Evolutionary conservation across 2,329 filamentous ascomycete genomes (phyloP).

Genomic region (Paramyrothecium roridum): DNA sequence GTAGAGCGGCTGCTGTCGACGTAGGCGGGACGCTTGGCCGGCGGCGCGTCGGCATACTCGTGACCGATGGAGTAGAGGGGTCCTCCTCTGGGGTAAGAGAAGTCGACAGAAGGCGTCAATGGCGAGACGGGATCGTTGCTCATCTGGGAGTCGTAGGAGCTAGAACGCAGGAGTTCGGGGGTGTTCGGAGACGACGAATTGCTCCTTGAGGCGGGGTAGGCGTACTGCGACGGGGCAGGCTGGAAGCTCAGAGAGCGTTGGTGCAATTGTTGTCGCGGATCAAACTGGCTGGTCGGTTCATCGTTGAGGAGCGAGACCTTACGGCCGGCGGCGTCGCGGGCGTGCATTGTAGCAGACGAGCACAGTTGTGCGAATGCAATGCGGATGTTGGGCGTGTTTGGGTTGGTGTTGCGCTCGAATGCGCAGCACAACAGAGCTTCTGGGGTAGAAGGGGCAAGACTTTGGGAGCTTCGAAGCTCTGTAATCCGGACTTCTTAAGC

Average conservation of each 20-base stretch:
- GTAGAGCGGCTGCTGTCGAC: slow-evolving; percentile 41
- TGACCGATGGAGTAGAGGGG: slow-evolving; percentile 35
- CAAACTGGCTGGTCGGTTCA: slow-evolving; percentile 25
- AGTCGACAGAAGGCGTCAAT: slow-evolving; percentile 48
- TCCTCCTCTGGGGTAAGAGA: slow-evolving; percentile 34
- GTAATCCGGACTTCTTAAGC: no score
- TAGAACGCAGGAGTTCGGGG: slow-evolving; percentile 56
- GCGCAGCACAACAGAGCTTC: no score
- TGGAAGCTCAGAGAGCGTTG: slow-evolving; percentile 23
- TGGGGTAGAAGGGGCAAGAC: no score
- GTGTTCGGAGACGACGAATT: slow-evolving; percentile 47
- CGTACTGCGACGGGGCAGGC: slow-evolving; percentile 24
- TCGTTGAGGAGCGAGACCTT: slow-evolving; percentile 60
- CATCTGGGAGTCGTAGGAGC: slow-evolving; percentile 60
- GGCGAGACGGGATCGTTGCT: slow-evolving; percentile 54
- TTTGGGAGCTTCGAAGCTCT: no score
- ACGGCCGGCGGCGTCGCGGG: slow-evolving; percentile 53
- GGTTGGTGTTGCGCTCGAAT: no score
- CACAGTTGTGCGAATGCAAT: not conserved
- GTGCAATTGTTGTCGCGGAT: slow-evolving; percentile 18
- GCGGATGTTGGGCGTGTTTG: no score
- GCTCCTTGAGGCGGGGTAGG: slow-evolving; percentile 33
- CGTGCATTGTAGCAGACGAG: slow-evolving; percentile 41
- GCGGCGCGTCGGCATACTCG: slow-evolving; percentile 26
- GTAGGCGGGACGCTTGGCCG: slow-evolving; percentile 39